These are phyloP conservation scores for Thraustochytrium sp. DNA, from an alignment of 352 stramenopile genomes.

Conservation along the genomic window DNA sequence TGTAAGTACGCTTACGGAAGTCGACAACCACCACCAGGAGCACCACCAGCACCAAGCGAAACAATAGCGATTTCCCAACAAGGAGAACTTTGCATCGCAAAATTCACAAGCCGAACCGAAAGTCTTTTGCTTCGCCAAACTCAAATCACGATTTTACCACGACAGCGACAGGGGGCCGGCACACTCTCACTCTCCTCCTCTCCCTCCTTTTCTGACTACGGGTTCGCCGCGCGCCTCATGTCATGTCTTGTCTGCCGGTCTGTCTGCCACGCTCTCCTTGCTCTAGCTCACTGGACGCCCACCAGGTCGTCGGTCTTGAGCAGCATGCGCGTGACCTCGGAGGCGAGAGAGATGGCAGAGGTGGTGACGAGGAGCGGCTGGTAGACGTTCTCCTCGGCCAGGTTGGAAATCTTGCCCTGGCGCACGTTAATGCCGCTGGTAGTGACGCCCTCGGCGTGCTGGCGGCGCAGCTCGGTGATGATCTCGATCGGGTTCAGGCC, in stretches of 20 bases:
- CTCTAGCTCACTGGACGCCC: slow-evolving; percentile 58
- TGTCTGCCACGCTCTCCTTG: too few relatives aligned
- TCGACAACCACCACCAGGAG: background rate
- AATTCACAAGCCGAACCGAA: too few relatives aligned
- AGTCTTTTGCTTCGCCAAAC: too few relatives aligned
- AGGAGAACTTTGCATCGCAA: too few relatives aligned
- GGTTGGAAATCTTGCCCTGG: slow-evolving; percentile 91
- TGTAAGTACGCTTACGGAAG: background rate
- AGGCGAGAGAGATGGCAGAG: slow-evolving; percentile 92
- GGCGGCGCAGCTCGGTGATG: slow-evolving; percentile 89
- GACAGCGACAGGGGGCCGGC: too few relatives aligned
- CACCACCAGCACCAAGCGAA: background rate
- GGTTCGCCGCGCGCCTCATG: too few relatives aligned
- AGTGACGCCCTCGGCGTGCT: slow-evolving; percentile 82
- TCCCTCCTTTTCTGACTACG: too few relatives aligned
- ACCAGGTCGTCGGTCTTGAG: slow-evolving; percentile 99
- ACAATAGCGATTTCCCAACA: too few relatives aligned
- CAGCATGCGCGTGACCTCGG: slow-evolving; percentile 98
- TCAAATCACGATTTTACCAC: too few relatives aligned
- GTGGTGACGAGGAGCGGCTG: slow-evolving; percentile 97
- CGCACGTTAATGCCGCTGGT: slow-evolving; percentile 93
- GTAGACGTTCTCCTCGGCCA: slow-evolving; percentile 96
- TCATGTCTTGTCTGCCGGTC: too few relatives aligned
- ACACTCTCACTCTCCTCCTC: too few relatives aligned
- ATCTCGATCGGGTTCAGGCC: slow-evolving; percentile 97